Base-by-base conservation (phyloP, 2,329 filamentous ascomycete species). In the Neocucurbitaria cava region DNA sequence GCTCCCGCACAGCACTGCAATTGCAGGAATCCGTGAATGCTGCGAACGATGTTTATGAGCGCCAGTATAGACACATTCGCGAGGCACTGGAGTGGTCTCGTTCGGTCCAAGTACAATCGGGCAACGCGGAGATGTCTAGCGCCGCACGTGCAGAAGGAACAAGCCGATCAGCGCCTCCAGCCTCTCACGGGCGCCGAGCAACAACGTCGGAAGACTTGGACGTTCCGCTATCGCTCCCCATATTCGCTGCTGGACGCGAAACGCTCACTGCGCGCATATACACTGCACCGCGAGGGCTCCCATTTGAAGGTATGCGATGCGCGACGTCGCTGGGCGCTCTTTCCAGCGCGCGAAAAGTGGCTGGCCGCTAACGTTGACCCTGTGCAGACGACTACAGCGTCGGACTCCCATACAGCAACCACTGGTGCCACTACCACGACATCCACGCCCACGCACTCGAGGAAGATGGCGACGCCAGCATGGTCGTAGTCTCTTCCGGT, bases 381-480 rank as follows among this genome's bases (percentile, higher is more conserved):
- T 17, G 31, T n/a, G 62, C 60, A 66, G 64, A 59, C 54, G 48
- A 38, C 47, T 38, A n/a, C 45, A 38, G 38, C 55, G n/a, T 46
- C 39, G 13, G 31, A 3, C 5, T 18, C 24, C 24, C 15, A 30
- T 23, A 17, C 24, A 2, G 11, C 41, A 30, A 5, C 40, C 5
- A 7, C 39, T 3, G n/a, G 7, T 24, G n/a, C 23, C 3, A 24
- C 41, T 5, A 15, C 40, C 5, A 23, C 18, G 20, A 24, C 39
- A n/a, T 2, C 39, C 24, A 15, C 23, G 18, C 39, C 51, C 46
- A 41, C 47, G 36, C 50, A 42, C 38, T 49, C 51, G n/a, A 55
- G 52, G 58, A 69, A 62, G 26, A 73, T 71, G 69, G 64, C 66
- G 58, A 46, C 66, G 60, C 57, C 69, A 68, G 59, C 61, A 74